Percentiles rank a stretch among this genome's conserved stretches.
Conservation (phyloP, 345 rosid genomes). For the Mercurialis annua region DNA sequence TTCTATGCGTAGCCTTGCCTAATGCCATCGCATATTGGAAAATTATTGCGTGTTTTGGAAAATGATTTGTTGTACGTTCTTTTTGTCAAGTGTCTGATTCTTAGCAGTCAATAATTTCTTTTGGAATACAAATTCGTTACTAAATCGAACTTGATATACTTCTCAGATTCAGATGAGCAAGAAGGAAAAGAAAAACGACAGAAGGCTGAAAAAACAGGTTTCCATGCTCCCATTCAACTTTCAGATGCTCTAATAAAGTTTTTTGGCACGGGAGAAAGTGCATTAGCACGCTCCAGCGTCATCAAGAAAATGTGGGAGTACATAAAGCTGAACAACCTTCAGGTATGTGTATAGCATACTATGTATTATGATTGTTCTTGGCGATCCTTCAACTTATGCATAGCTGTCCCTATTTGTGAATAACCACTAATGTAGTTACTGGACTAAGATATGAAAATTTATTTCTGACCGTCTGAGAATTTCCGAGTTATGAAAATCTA, state of each 20-base stretch:
- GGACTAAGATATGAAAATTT: no score
- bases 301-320: conserved; percentile 26
- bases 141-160: not conserved
- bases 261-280: conserved; percentile 22
- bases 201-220: conserved; percentile 20
- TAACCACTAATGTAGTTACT: not conserved
- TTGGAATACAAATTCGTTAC: not conserved
- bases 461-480: not conserved
- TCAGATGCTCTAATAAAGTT: conserved; percentile 21
- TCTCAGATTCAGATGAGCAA: conserved; percentile 10
- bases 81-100: not conserved
- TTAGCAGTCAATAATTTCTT: not conserved
- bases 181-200: conserved; percentile 19
- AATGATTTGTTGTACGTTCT: not conserved
- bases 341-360: conserved; percentile 10
- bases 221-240: conserved; percentile 24
- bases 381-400: no score
- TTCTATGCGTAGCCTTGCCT: not conserved
- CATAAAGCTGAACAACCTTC: conserved; percentile 24
- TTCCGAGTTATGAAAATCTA: not conserved
- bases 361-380: not conserved
- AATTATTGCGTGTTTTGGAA: not conserved
- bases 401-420: not conserved
- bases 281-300: conserved; percentile 17
- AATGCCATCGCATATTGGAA: not conserved